Percentiles rank a stretch among this genome's conserved stretches.
Evolutionary conservation across 2,329 filamentous ascomycete species (phyloP).

Genomic region (Penicillium aurantiogriseum): DNA sequence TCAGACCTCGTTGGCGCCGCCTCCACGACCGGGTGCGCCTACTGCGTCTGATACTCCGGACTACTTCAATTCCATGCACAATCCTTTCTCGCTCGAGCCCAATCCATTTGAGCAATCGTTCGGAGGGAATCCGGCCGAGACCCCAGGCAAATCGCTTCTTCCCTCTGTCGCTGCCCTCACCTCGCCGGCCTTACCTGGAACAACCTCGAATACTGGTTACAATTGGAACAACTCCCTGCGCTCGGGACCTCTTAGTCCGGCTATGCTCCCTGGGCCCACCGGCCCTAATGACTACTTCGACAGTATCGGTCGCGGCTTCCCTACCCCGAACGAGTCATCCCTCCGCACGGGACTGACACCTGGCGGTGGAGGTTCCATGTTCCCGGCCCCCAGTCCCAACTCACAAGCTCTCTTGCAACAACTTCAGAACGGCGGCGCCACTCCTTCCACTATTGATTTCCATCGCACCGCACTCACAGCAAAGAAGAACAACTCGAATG

Average conservation of each 20-base stretch:
- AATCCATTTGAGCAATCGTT: conserved; percentile 99
- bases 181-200: conserved; percentile 79
- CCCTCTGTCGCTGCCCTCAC: conserved; percentile 88
- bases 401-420: conserved; percentile 79
- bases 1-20: conserved; percentile 67
- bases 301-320: conserved; percentile 77
- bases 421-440: conserved; percentile 76
- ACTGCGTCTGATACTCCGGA: conserved; percentile 60
- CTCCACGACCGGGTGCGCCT: conserved; percentile 59
- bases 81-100: conserved; percentile 65
- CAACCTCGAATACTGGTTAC: conserved; percentile 66
- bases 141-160: conserved; percentile 76
- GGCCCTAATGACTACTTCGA: conserved; percentile 83
- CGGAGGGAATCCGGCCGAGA: conserved; percentile 63
- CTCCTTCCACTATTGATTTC: conserved; percentile 88
- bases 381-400: conserved; percentile 85
- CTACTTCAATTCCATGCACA: conserved; percentile 64
- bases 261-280: conserved; percentile 85
- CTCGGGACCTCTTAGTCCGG: conserved; percentile 90
- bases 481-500: conserved; percentile 54
- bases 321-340: conserved; percentile 95
- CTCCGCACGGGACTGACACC: conserved; percentile 88
- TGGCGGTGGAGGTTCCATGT: conserved; percentile 95
- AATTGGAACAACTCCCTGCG: conserved; percentile 86
- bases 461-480: conserved; percentile 86